phyloP scores from a whole-genome alignment of 768 basidiomycete genomes.

The Rhodotorula toruloides region DNA sequence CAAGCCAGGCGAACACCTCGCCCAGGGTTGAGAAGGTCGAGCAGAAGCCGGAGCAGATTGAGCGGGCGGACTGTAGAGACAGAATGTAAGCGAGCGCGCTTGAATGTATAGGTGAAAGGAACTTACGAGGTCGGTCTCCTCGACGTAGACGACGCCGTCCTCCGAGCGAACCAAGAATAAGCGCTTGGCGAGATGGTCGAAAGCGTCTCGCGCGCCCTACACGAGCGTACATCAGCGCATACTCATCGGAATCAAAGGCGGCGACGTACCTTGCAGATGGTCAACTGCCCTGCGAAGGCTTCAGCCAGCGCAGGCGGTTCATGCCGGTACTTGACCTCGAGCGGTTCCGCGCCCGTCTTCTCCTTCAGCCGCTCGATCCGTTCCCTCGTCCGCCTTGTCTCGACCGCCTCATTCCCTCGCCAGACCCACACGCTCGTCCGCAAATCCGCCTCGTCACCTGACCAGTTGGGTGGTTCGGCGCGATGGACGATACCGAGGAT shows the following conservation, averaged over 20 bases:
- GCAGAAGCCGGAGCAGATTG: slow-evolving; percentile 27
- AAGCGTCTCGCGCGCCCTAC: slow-evolving; percentile 21
- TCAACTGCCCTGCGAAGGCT: slow-evolving; percentile 25
- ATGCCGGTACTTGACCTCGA: not conserved
- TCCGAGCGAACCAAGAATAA: slow-evolving; percentile 6
- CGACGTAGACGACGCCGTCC: slow-evolving; percentile 18
- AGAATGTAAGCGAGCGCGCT: too few species aligned
- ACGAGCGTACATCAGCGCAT: accelerated
- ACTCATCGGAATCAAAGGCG: not conserved
- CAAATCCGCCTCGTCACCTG: not conserved
- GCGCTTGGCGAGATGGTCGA: slow-evolving; percentile 25
- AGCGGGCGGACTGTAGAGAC: slow-evolving; percentile 9
- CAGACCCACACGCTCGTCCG: slow-evolving; percentile 29
- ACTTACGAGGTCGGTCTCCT: slow-evolving; percentile 24
- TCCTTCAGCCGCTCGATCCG: slow-evolving; percentile 9
- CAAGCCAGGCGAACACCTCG: slow-evolving; percentile 36
- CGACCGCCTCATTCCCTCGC: slow-evolving; percentile 15
- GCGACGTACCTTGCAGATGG: slow-evolving; percentile 21
- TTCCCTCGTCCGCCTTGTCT: slow-evolving; percentile 3
- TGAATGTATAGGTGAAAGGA: too few species aligned
- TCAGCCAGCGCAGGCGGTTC: slow-evolving; percentile 18
- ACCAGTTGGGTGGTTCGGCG: not conserved
- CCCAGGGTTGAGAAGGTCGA: slow-evolving; percentile 7
- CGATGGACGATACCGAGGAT: slow-evolving; percentile 31
- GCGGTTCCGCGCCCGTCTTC: not conserved